phyloP scores from a whole-genome alignment of 495 filamentous ascomycete species.

The Astrothelium macrocarpum region DNA sequence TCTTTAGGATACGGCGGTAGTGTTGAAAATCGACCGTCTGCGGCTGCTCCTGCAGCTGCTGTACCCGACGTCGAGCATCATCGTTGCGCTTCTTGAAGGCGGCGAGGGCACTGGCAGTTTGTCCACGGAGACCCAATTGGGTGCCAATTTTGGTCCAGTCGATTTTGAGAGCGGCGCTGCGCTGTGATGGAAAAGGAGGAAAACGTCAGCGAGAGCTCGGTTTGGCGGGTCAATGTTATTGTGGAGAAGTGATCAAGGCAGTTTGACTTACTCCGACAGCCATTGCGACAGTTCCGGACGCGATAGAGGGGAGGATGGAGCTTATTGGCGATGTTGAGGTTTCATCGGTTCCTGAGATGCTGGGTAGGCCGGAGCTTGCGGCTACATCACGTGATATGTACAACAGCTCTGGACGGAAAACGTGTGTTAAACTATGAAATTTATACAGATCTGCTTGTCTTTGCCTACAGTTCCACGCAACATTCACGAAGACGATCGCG shows the following conservation, averaged over 20 bases:
- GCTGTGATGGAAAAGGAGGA: slow-evolving; percentile 44
- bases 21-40: slow-evolving; percentile 82
- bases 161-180: slow-evolving; percentile 97
- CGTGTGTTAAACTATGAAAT: too few relatives aligned
- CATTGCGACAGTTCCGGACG: slow-evolving; percentile 54
- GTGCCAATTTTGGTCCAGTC: slow-evolving; percentile 90
- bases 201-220: background rate
- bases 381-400: background rate
- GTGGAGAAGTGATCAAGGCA: background rate
- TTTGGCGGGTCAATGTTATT: slow-evolving; percentile 10
- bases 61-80: slow-evolving; percentile 88
- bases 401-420: too few relatives aligned
- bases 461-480: too few relatives aligned
- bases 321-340: background rate
- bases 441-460: too few relatives aligned
- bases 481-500: too few relatives aligned
- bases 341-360: slow-evolving; percentile 1
- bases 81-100: slow-evolving; percentile 99
- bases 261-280: slow-evolving; percentile 70
- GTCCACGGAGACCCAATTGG: slow-evolving; percentile 91
- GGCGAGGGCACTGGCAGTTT: slow-evolving; percentile 79
- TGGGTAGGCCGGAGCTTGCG: background rate
- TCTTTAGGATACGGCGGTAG: slow-evolving; percentile 88
- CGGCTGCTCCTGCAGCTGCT: slow-evolving; percentile 64
- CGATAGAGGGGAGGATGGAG: background rate